These are phyloP conservation scores for Pleodorina starrii DNA, from an alignment of 139 green algal species.

Conservation along the genomic window DNA sequence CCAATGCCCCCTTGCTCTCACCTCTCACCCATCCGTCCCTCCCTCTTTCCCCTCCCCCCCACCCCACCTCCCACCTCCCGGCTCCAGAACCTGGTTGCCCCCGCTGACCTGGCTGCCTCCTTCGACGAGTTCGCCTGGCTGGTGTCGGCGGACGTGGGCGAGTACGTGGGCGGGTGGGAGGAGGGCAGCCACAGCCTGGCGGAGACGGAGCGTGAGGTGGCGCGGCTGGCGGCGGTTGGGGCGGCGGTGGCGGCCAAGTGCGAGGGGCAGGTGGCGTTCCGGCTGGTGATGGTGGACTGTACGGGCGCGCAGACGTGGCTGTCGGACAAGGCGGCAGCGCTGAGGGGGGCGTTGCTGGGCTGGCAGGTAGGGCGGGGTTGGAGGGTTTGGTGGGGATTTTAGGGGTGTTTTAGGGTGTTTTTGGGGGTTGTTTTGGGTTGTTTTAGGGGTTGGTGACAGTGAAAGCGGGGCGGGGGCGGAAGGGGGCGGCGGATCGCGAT, in stretches of 20 bases:
- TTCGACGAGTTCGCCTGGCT: constrained; percentile 57
- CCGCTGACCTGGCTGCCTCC: constrained; percentile 58
- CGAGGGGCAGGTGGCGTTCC: constrained; percentile 68
- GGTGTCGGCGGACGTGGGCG: constrained; percentile 33
- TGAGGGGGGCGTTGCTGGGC: constrained; percentile 45
- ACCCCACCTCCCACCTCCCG: too few relatives aligned
- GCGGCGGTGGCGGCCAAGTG: constrained; percentile 53
- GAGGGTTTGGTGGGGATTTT: too few relatives aligned
- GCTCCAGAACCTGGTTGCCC: constrained; percentile 66
- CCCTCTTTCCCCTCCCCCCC: too few relatives aligned
- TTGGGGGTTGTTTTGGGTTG: too few relatives aligned
- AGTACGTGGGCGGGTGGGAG: constrained; percentile 67
- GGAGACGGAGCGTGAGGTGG: constrained; percentile 74
- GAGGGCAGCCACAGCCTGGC: constrained; percentile 66
- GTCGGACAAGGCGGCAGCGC: constrained; percentile 35
- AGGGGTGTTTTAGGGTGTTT: too few relatives aligned
- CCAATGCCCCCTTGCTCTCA: too few relatives aligned
- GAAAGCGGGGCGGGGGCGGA: too few relatives aligned
- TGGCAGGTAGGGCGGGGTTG: constrained; percentile 16
- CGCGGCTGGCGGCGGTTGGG: constrained; percentile 62
- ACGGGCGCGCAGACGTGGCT: constrained; percentile 27
- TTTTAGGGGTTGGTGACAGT: too few relatives aligned
- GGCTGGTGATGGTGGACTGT: constrained; percentile 57
- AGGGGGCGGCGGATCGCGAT: too few relatives aligned
- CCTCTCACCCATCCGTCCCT: too few relatives aligned